phyloP scores from a whole-genome alignment of 257 asterid species.

The Haberlea rhodopensis region DNA sequence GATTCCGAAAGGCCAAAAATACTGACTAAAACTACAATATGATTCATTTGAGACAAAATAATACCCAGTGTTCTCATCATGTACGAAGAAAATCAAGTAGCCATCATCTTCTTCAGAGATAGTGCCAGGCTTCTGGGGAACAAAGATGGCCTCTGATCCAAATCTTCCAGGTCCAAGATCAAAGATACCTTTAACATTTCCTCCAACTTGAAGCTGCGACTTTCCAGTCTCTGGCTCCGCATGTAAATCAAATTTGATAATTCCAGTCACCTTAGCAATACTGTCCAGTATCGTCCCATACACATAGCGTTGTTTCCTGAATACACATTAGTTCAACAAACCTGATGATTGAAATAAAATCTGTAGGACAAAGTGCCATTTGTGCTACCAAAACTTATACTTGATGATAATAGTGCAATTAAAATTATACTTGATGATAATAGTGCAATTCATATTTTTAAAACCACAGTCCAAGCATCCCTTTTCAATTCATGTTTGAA shows the following conservation, averaged over 20 bases:
- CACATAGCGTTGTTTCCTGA: constrained; percentile 87
- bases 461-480: neutral
- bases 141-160: constrained; percentile 94
- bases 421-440: too few species aligned
- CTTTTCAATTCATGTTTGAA: too few species aligned
- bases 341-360: constrained; percentile 3
- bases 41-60: neutral
- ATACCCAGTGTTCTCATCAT: constrained; percentile 90
- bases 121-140: constrained; percentile 69
- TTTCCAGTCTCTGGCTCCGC: constrained; percentile 75
- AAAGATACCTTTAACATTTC: constrained; percentile 77
- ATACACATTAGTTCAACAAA: constrained; percentile 14
- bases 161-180: constrained; percentile 85
- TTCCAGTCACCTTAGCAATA: constrained; percentile 84
- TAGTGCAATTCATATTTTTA: neutral
- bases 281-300: constrained; percentile 78
- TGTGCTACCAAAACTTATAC: neutral
- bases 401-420: too few species aligned
- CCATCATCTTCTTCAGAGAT: constrained; percentile 93
- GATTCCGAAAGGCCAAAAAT: neutral
- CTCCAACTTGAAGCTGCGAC: constrained; percentile 87
- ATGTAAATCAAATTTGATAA: constrained; percentile 85
- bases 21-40: neutral
- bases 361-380: neutral
- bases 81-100: constrained; percentile 86